Evolutionary conservation across 805 yeast species (phyloP).

Genomic region (Helenozyma rhizophorensis): DNA sequence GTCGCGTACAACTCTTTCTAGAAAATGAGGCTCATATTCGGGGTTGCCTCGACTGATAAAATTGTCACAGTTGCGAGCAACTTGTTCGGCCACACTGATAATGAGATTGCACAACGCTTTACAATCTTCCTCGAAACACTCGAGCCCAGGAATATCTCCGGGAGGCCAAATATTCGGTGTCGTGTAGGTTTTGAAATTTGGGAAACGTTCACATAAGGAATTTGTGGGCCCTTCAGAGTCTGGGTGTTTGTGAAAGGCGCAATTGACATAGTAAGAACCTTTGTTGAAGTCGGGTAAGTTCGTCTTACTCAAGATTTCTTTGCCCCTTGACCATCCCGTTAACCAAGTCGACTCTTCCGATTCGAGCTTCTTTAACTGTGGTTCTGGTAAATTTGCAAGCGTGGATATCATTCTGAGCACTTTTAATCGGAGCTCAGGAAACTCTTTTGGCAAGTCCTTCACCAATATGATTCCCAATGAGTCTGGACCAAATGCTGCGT

Average conservation of each 20-base stretch:
- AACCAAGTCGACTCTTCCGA: slow-evolving; percentile 48
- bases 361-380: slow-evolving; percentile 36
- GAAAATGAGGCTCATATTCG: slow-evolving; percentile 31
- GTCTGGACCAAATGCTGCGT: slow-evolving; percentile 50
- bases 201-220: slow-evolving; percentile 27
- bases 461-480: slow-evolving; percentile 54
- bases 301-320: slow-evolving; percentile 39
- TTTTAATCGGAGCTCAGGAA: slow-evolving; percentile 31
- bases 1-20: slow-evolving; percentile 41
- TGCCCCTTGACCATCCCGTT: slow-evolving; percentile 61
- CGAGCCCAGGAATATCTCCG: slow-evolving; percentile 15
- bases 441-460: slow-evolving; percentile 37
- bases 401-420: slow-evolving; percentile 42
- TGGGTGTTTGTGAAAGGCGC: slow-evolving; percentile 47
- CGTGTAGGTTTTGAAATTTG: slow-evolving; percentile 40
- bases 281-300: slow-evolving; percentile 47
- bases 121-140: slow-evolving; percentile 31
- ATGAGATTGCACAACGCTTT: slow-evolving; percentile 42
- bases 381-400: slow-evolving; percentile 36
- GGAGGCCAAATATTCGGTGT: slow-evolving; percentile 52
- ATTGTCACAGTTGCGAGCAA: slow-evolving; percentile 52
- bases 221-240: slow-evolving; percentile 43
- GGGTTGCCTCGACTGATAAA: slow-evolving; percentile 28
- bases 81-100: slow-evolving; percentile 43
- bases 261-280: slow-evolving; percentile 57